These are phyloP conservation scores for Diplodia corticola DNA, from an alignment of 2,329 filamentous ascomycete species.

Conservation along the genomic window DNA sequence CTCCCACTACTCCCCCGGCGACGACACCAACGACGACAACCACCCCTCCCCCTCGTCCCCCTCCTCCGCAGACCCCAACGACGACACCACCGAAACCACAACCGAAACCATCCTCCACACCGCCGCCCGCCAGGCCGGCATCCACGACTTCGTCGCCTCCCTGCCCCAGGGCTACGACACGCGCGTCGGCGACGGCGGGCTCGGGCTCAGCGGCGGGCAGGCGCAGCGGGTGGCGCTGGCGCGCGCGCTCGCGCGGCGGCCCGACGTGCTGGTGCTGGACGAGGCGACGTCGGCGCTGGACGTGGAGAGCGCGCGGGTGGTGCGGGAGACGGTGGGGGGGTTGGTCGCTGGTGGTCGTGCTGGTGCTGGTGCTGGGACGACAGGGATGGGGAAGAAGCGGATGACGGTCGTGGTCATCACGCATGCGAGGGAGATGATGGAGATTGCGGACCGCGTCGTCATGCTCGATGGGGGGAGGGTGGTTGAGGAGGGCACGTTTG, in stretches of 20 bases:
- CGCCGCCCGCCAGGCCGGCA: conserved; percentile 59
- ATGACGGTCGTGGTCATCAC: conserved; percentile 80
- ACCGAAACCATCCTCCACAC: conserved; percentile 49
- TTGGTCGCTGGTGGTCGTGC: conserved; percentile 45
- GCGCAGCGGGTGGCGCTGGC: conserved; percentile 80
- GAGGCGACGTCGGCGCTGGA: conserved; percentile 86
- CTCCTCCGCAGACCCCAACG: conserved; percentile 36
- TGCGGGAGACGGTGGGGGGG: conserved; percentile 62
- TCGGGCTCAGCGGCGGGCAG: conserved; percentile 76
- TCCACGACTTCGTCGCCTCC: conserved; percentile 74
- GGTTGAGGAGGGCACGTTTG: conserved; percentile 68
- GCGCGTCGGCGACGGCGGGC: conserved; percentile 72
- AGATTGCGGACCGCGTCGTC: conserved; percentile 69
- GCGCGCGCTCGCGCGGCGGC: conserved; percentile 70
- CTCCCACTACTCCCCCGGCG: no score
- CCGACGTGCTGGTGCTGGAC: conserved; percentile 75
- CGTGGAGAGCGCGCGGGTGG: conserved; percentile 61
- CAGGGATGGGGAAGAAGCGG: conserved; percentile 27
- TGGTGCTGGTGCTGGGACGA: neutral
- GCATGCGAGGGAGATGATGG: conserved; percentile 85
- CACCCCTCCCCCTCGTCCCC: no score
- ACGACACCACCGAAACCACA: conserved; percentile 54
- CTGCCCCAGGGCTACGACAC: conserved; percentile 73
- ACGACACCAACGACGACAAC: no score
- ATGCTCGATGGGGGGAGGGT: conserved; percentile 68